Evolutionary conservation across 179 eudicot species (phyloP), one percentile per base, ranked within the genome.

Genomic region (Carnegiea gigantea): DNA sequence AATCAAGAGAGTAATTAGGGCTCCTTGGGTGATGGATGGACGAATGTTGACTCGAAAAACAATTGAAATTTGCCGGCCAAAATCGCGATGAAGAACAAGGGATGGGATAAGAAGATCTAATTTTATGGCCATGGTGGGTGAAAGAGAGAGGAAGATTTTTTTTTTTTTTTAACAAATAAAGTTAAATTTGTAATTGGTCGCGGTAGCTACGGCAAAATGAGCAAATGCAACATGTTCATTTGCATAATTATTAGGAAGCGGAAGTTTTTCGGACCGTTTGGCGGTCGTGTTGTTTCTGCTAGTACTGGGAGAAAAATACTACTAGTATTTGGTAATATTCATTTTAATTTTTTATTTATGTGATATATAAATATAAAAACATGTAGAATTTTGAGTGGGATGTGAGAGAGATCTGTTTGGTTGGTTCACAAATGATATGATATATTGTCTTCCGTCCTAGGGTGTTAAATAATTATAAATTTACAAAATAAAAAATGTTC

Each of bases 91-190:
- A 20, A 36, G 76, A 73, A 44, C 36, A 23, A 10, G 5, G 9
- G 17, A 73, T 9, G n/a, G 4, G 75, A 62, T 62, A 71, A 33
- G 44, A 71, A 71, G 75, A 71, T 71, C 44, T 33, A 71, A 71
- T 71, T 71, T 71, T 40, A 71, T 71, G 43, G 46, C 62, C 1
- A 57, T 15, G 21, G 20, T 51, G 46, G 65, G 10, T 20, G 24
- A 60, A 21, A 60, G 24, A 26, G 24, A 18, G n/a, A 60, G 24
- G 9, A 60, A 60, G 13, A 57, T 33, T 33, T 33, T 33, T 40
- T 40, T 40, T 40, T 40, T 40, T 2, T 23, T n/a, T n/a, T n/a
- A 23, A 26, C 1, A 65, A 26, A 8, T n/a, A 23, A 26, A 68
- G 15, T 26, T 30, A 13, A 26, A 26, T 68, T 65, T 68, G 43